phyloP scores from a whole-genome alignment of 1,139 yeast genomes.

The Pneumocystis carinii region DNA sequence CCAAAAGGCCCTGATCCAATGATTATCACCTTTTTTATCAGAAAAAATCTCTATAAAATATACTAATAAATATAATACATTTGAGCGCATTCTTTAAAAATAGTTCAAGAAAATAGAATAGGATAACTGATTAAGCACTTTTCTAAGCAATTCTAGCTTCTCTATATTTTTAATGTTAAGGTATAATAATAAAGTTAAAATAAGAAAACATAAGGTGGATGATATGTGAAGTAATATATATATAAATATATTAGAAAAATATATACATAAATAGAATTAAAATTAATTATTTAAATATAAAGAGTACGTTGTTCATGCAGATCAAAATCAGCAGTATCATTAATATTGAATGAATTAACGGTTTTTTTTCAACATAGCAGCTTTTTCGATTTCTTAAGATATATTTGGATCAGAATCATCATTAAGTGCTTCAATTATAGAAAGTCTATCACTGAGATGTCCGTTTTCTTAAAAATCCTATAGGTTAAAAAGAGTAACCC shows the following conservation, averaged over 20 bases:
- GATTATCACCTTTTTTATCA: constrained; percentile 1
- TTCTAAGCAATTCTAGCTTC: background rate
- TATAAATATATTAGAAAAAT: no score
- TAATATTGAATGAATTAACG: background rate
- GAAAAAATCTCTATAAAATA: background rate
- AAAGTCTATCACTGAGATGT: background rate
- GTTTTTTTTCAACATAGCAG: background rate
- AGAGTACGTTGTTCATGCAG: no score
- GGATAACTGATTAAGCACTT: background rate
- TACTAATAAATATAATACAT: background rate
- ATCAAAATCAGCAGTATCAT: background rate
- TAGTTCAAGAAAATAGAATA: background rate
- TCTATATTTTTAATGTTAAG: background rate
- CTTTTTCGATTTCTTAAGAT: background rate
- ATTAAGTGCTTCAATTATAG: background rate
- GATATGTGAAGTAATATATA: no score
- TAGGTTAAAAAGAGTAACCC: no score
- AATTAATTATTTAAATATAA: no score
- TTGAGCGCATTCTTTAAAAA: background rate
- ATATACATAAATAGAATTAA: no score
- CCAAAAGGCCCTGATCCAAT: constrained; percentile 3
- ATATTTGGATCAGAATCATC: background rate
- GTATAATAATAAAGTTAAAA: no score
- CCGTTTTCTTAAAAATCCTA: background rate
- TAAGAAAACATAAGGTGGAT: no score